Evolutionary conservation across 2,329 filamentous ascomycete genomes (phyloP).

Genomic region (Fusarium globosum): DNA sequence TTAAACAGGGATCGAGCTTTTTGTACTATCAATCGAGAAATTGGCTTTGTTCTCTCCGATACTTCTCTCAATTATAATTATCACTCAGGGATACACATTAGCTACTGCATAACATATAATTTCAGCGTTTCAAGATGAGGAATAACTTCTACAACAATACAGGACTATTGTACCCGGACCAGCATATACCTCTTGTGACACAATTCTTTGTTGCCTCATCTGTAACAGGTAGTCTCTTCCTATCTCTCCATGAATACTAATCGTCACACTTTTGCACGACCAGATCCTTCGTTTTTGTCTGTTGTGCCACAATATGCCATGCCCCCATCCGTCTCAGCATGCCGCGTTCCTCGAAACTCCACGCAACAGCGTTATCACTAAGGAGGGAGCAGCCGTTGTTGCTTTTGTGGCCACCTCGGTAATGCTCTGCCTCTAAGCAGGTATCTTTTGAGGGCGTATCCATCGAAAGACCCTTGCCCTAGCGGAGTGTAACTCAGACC

Average conservation of each 20-base stretch:
- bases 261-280: neutral
- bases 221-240: slow-evolving; percentile 3
- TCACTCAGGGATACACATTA: neutral
- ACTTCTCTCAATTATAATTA: neutral
- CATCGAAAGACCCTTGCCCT: slow-evolving; percentile 6
- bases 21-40: slow-evolving; percentile 7
- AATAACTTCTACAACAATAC: neutral
- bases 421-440: neutral
- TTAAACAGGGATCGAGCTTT: slow-evolving; percentile 24
- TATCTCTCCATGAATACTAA: neutral
- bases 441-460: neutral
- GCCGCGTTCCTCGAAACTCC: neutral
- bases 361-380: neutral
- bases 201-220: slow-evolving; percentile 22
- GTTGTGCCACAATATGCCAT: slow-evolving; percentile 9
- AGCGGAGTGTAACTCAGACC: slow-evolving; percentile 3
- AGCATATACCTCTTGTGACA: slow-evolving; percentile 2
- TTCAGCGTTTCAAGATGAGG: neutral
- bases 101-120: neutral
- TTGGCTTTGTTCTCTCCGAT: neutral
- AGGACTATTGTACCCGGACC: neutral
- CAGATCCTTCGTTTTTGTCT: neutral
- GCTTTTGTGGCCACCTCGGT: neutral
- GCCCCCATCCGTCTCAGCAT: slow-evolving; percentile 12
- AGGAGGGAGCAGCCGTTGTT: neutral